Evolutionary conservation across 2,329 filamentous ascomycete species (phyloP).

Genomic region (Claviceps sp.): DNA sequence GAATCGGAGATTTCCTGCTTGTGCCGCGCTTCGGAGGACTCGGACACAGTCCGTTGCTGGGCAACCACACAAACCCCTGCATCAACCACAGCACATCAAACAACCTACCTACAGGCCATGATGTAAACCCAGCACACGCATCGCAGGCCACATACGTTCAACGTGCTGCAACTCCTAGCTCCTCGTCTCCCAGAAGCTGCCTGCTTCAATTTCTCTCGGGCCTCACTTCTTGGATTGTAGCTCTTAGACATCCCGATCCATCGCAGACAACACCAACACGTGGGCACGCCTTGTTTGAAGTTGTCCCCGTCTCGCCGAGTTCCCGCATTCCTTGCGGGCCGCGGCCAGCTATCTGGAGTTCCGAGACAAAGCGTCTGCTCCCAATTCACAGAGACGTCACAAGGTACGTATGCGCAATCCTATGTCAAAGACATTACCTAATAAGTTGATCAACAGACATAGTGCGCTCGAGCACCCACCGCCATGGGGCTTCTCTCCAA

Average conservation of each 20-base stretch:
- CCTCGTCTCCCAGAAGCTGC: not conserved
- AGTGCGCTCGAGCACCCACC: not conserved
- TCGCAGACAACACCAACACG: not conserved
- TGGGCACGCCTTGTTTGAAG: not conserved
- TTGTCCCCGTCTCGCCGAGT: not conserved
- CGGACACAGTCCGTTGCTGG: constrained; percentile 12
- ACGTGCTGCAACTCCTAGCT: not conserved
- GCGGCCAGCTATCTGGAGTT: not conserved
- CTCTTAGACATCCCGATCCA: not conserved
- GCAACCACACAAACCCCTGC: constrained; percentile 13
- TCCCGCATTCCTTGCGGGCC: constrained; percentile 4
- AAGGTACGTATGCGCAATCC: not conserved
- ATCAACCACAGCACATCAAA: not conserved
- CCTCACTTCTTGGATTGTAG: too few species aligned
- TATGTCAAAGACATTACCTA: not conserved
- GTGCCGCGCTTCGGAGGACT: too few species aligned
- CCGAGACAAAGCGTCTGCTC: not conserved
- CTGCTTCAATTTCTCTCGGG: too few species aligned
- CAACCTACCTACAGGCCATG: too few species aligned
- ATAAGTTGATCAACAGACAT: not conserved
- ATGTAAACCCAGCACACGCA: too few species aligned
- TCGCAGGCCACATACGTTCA: too few species aligned
- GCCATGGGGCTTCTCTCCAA: constrained; percentile 38
- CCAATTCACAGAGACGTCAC: not conserved
- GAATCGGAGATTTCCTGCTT: too few species aligned